Percentiles rank a stretch among this genome's conserved stretches.
These are phyloP conservation scores for Diaporthe sp. DNA, from an alignment of 2,329 filamentous ascomycete genomes.

Conservation along the genomic window DNA sequence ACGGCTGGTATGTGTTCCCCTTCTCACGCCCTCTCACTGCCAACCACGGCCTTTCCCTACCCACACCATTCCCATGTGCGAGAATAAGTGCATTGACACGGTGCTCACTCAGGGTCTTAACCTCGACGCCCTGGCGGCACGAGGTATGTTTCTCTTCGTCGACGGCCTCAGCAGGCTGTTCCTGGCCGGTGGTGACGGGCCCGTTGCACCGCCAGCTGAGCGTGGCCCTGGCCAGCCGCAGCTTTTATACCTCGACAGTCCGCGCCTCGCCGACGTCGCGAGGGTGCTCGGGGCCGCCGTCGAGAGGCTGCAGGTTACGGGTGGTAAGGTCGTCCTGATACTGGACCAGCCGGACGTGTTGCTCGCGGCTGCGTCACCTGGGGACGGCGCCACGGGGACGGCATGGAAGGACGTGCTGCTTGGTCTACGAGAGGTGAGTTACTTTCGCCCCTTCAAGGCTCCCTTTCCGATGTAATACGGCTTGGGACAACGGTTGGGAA, in stretches of 20 bases:
- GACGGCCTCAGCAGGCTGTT: constrained; percentile 79
- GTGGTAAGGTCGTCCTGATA: constrained; percentile 65
- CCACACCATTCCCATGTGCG: constrained; percentile 11
- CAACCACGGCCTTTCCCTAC: background rate
- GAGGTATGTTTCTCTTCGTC: constrained; percentile 77
- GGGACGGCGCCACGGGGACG: constrained; percentile 58
- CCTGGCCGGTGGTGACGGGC: constrained; percentile 24
- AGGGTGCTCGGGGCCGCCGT: constrained; percentile 57
- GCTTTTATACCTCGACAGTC: constrained; percentile 49
- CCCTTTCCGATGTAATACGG: background rate
- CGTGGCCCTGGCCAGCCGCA: constrained; percentile 37
- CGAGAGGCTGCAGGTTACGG: constrained; percentile 49
- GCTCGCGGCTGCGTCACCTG: constrained; percentile 68
- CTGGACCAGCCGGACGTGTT: constrained; percentile 77
- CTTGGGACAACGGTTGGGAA: background rate
- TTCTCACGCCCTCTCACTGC: background rate
- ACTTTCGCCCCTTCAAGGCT: background rate
- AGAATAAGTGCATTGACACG: background rate
- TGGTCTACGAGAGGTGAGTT: constrained; percentile 73
- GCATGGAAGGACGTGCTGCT: constrained; percentile 70
- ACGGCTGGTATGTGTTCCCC: constrained; percentile 69
- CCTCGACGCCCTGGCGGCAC: constrained; percentile 70
- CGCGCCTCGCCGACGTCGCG: constrained; percentile 54
- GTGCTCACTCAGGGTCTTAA: constrained; percentile 73
- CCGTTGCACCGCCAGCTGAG: constrained; percentile 42